phyloP scores from a whole-genome alignment of 768 basidiomycete species.

The Fibroporia radiculosa region DNA sequence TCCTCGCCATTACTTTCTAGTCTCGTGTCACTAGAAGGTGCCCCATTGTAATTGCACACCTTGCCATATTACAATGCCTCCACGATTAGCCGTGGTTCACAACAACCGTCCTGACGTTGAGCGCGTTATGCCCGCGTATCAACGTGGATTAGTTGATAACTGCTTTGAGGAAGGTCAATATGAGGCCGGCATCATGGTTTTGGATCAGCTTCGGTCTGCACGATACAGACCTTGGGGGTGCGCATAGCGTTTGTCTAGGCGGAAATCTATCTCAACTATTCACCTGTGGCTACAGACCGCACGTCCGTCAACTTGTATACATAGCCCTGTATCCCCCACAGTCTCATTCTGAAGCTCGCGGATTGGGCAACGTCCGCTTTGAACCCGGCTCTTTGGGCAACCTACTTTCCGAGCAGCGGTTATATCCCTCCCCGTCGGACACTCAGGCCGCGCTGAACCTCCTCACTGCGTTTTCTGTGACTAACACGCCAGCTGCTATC shows the following conservation, averaged over 20 bases:
- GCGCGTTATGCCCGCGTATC: conserved; percentile 38
- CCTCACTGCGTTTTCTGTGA: conserved; percentile 45
- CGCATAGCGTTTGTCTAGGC: conserved; percentile 17
- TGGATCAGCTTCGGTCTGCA: conserved; percentile 56
- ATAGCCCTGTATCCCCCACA: conserved; percentile 57
- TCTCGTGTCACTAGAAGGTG: too few relatives aligned
- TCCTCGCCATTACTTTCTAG: too few relatives aligned
- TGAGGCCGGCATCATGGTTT: conserved; percentile 53
- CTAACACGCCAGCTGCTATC: conserved; percentile 48
- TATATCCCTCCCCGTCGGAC: conserved; percentile 38
- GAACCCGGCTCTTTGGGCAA: conserved; percentile 27
- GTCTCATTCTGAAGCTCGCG: conserved; percentile 13
- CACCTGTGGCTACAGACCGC: conserved; percentile 38
- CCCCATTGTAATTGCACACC: too few relatives aligned
- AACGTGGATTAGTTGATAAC: conserved; percentile 55
- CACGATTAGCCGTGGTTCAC: too few relatives aligned
- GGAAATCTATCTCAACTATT: background rate
- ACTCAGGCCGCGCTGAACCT: conserved; percentile 45
- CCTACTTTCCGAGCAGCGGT: conserved; percentile 25
- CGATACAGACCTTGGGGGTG: conserved; percentile 52
- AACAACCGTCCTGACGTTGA: conserved; percentile 22
- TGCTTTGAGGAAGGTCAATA: conserved; percentile 76
- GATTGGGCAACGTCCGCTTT: conserved; percentile 15
- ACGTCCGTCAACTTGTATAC: conserved; percentile 61
- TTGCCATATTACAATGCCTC: too few relatives aligned